These are phyloP conservation scores for Bipolaris victoriae DNA, from an alignment of 2,329 filamentous ascomycete genomes.

Conservation along the genomic window DNA sequence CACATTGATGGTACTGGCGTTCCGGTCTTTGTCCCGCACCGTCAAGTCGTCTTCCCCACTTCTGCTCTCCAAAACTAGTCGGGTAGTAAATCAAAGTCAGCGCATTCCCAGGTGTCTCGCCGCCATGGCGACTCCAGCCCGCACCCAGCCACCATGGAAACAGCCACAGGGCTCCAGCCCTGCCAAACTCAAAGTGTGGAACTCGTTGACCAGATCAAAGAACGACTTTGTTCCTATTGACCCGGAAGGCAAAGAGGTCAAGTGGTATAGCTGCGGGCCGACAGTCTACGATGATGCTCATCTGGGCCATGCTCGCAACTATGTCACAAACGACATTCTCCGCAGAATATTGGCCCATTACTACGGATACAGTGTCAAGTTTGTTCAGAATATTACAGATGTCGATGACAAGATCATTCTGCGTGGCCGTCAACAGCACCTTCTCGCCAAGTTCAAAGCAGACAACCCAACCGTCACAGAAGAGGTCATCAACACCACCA, in stretches of 20 bases:
- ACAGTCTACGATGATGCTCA: conserved; percentile 85
- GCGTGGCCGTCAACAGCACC: conserved; percentile 74
- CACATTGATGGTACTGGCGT: conserved; percentile 44
- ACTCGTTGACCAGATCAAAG: conserved; percentile 77
- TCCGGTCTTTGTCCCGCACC: conserved; percentile 34
- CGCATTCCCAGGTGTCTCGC: conserved; percentile 17
- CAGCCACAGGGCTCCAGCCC: conserved; percentile 51
- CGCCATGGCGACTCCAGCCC: conserved; percentile 44
- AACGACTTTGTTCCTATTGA: conserved; percentile 77
- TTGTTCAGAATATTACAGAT: conserved; percentile 91
- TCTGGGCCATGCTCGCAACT: conserved; percentile 84
- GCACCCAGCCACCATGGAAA: conserved; percentile 50
- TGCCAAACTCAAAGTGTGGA: conserved; percentile 73
- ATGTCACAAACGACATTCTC: conserved; percentile 88
- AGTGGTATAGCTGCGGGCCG: conserved; percentile 89
- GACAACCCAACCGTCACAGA: conserved; percentile 53
- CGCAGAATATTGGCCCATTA: conserved; percentile 82
- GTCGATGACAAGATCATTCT: conserved; percentile 65
- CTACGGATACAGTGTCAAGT: conserved; percentile 81
- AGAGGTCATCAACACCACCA: conserved; percentile 57
- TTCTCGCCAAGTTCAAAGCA: conserved; percentile 72
- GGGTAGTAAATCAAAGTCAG: conserved; percentile 5
- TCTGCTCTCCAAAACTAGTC: conserved; percentile 21
- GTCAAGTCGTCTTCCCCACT: conserved; percentile 34
- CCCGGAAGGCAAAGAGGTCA: conserved; percentile 68